These are phyloP conservation scores for Candida railenensis DNA, from an alignment of 805 yeast genomes.

Conservation along the genomic window DNA sequence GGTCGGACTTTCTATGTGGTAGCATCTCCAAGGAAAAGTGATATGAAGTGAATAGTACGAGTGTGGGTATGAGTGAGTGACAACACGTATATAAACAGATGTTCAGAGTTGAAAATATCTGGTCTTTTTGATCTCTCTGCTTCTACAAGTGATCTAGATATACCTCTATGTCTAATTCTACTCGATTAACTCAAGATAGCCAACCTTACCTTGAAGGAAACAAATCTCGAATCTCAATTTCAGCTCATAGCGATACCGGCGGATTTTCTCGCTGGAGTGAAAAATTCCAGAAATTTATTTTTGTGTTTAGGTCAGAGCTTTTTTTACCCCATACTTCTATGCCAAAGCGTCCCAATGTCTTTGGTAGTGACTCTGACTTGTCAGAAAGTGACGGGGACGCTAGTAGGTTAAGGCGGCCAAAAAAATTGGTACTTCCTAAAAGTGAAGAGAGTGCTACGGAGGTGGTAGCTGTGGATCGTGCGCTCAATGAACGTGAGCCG, in stretches of 20 bases:
- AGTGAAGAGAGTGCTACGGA: background rate
- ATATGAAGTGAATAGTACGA: too few relatives aligned
- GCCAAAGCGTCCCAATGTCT: conserved; percentile 2
- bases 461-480: background rate
- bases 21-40: conserved; percentile 15
- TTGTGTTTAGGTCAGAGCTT: background rate
- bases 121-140: too few relatives aligned
- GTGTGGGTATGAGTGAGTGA: too few relatives aligned
- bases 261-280: background rate
- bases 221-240: too few relatives aligned
- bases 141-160: too few relatives aligned
- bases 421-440: background rate
- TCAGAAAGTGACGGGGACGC: too few relatives aligned
- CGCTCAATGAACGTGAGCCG: background rate
- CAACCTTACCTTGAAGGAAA: too few relatives aligned
- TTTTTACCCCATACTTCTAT: background rate
- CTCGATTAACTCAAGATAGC: too few relatives aligned
- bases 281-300: background rate
- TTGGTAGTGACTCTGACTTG: conserved; percentile 4
- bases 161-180: too few relatives aligned
- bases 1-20: conserved; percentile 26
- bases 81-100: too few relatives aligned
- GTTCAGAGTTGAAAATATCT: too few relatives aligned
- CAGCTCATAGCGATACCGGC: too few relatives aligned
- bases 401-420: background rate